Evolutionary conservation across 768 basidiomycete species (phyloP).

Genomic region (Epithele typhae): DNA sequence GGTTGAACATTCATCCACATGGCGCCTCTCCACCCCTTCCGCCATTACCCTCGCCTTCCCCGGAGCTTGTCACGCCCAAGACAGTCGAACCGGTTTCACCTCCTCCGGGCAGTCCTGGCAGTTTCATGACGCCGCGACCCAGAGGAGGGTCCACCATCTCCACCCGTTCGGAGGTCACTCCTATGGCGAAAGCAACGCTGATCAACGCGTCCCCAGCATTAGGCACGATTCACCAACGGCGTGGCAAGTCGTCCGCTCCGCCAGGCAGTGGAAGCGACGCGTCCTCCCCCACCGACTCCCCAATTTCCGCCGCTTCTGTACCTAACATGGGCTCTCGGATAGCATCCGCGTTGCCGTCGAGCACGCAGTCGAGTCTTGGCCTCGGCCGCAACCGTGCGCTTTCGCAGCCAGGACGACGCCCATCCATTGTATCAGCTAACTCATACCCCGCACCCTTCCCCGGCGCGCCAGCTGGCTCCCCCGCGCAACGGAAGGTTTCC

Average conservation of each 20-base stretch:
- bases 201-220: conserved; percentile 57
- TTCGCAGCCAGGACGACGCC: conserved; percentile 74
- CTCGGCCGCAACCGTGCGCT: conserved; percentile 58
- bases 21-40: conserved; percentile 36
- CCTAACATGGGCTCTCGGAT: conserved; percentile 25
- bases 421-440: conserved; percentile 52
- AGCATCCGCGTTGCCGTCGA: conserved; percentile 38
- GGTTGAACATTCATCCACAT: conserved; percentile 28
- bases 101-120: conserved; percentile 45
- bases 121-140: conserved; percentile 42
- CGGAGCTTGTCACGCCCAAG: conserved; percentile 14
- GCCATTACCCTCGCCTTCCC: conserved; percentile 50
- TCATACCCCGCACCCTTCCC: conserved; percentile 45
- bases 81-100: conserved; percentile 25
- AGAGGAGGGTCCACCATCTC: conserved; percentile 51
- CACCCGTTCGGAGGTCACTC: conserved; percentile 26
- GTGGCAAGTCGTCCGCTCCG: conserved; percentile 62
- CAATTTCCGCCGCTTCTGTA: conserved; percentile 30
- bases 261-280: conserved; percentile 22
- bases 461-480: conserved; percentile 40
- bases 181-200: conserved; percentile 27
- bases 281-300: conserved; percentile 37
- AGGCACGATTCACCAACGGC: conserved; percentile 67
- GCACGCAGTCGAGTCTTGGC: conserved; percentile 30
- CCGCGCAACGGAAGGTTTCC: conserved; percentile 55